Evolutionary conservation across 129 eudicot genomes (phyloP).

Genomic region (Ambrosia trifida): DNA sequence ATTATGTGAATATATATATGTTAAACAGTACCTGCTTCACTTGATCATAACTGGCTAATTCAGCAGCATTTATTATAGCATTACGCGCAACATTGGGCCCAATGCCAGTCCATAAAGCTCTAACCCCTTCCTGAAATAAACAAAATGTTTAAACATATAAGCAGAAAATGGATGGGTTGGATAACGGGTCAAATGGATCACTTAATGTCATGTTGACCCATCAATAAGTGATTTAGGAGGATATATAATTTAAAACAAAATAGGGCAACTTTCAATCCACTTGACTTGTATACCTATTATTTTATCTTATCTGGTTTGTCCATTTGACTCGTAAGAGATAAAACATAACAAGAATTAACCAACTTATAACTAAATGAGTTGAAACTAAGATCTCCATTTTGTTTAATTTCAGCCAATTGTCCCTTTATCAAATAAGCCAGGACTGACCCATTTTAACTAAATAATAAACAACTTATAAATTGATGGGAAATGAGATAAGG

Average conservation of each 20-base stretch:
- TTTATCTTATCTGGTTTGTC: neutral
- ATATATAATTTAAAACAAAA: neutral
- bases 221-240: neutral
- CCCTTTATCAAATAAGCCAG: neutral
- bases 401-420: neutral
- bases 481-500: neutral
- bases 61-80: constrained; percentile 97
- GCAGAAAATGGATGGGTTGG: neutral
- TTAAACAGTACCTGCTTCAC: constrained; percentile 67
- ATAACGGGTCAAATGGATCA: neutral
- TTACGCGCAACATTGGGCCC: constrained; percentile 90
- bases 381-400: neutral
- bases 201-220: neutral
- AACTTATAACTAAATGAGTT: neutral
- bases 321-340: neutral
- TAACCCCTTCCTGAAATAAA: constrained; percentile 69
- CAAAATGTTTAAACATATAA: neutral
- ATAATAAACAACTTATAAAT: neutral
- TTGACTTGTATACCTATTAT: neutral
- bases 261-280: neutral
- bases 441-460: no score
- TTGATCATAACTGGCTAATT: constrained; percentile 94
- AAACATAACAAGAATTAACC: neutral
- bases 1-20: neutral
- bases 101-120: constrained; percentile 85